Percentiles rank a stretch among this genome's conserved stretches.
phyloP scores from a whole-genome alignment of 768 basidiomycete species.

The Podaxis sp. region DNA sequence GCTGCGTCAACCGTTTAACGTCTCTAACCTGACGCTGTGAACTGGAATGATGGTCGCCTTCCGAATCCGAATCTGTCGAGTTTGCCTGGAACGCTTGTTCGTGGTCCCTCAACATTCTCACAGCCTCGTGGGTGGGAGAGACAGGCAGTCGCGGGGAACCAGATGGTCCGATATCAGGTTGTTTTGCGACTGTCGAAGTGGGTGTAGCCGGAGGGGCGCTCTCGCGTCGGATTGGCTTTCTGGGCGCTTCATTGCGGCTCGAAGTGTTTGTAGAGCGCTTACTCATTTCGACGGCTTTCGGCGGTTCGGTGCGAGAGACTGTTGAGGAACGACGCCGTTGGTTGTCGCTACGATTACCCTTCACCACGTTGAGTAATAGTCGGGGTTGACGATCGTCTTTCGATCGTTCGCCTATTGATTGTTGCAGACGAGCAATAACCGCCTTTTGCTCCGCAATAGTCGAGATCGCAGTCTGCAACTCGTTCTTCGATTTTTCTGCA shows the following conservation, averaged over 20 bases:
- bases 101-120: not conserved
- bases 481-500: not conserved
- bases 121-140: not conserved
- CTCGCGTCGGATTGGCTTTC: not conserved
- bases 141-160: not conserved
- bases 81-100: constrained; percentile 2
- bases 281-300: not conserved
- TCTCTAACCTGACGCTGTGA: constrained; percentile 3
- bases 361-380: not conserved
- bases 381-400: constrained; percentile 3
- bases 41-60: not conserved
- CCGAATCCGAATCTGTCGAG: constrained; percentile 7
- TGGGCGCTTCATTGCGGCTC: not conserved
- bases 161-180: not conserved
- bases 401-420: not conserved
- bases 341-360: not conserved
- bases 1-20: not conserved
- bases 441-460: constrained; percentile 5
- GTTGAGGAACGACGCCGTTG: not conserved
- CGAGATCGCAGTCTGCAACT: not conserved
- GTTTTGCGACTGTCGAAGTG: not conserved
- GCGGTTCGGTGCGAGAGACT: not conserved
- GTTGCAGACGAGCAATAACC: constrained; percentile 6
- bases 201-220: not conserved
- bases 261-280: not conserved